Conservation (phyloP, 2,329 filamentous ascomycete species). For the Calonectria multiphialidica region DNA sequence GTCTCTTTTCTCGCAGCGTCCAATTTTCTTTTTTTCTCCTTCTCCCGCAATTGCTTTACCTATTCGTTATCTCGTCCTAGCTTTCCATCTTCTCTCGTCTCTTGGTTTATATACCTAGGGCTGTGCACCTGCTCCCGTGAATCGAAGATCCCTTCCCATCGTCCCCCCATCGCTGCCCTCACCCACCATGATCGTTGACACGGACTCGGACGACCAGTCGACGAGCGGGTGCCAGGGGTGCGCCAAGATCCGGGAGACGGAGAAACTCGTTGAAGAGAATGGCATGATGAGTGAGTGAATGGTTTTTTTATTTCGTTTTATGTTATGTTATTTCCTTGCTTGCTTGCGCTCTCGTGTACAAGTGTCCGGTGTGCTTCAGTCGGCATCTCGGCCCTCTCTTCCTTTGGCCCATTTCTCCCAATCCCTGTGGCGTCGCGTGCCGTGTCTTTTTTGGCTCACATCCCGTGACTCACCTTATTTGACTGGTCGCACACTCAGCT, state of each 20-base stretch:
- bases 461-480: constrained; percentile 18
- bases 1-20: constrained; percentile 1
- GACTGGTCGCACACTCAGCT: constrained; percentile 1
- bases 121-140: background rate
- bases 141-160: background rate
- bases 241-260: constrained; percentile 38
- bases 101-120: background rate
- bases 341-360: background rate
- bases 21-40: background rate
- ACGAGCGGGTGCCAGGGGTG: constrained; percentile 34
- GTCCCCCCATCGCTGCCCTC: background rate
- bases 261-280: constrained; percentile 25
- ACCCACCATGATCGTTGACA: constrained; percentile 5
- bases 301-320: background rate
- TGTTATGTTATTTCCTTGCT: background rate
- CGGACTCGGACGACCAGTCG: constrained; percentile 1
- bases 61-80: background rate
- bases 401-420: background rate
- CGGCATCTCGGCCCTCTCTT: background rate
- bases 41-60: background rate
- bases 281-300: constrained; percentile 11
- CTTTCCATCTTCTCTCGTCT: background rate
- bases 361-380: background rate
- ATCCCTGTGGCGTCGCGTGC: constrained; percentile 4
- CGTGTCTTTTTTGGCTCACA: background rate